phyloP scores from a whole-genome alignment of 345 rosid species.

The Capsella bursapastoris region DNA sequence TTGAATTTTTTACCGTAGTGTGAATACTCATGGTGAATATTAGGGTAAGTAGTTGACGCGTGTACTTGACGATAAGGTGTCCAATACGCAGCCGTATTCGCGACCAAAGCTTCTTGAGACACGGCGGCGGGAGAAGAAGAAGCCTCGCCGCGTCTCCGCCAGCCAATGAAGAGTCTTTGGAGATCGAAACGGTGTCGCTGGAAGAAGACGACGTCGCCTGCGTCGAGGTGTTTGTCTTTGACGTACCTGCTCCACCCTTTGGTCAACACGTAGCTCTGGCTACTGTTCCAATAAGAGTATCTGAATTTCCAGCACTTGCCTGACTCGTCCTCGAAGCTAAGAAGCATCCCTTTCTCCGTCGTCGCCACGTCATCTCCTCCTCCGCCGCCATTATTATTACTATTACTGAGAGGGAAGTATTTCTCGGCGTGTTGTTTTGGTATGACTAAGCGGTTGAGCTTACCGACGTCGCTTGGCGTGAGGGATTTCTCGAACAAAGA shows the following conservation, averaged over 20 bases:
- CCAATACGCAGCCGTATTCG: conserved; percentile 38
- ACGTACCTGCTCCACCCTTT: conserved; percentile 96
- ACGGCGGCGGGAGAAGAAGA: conserved; percentile 26
- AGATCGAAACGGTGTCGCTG: conserved; percentile 57
- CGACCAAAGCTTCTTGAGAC: conserved; percentile 25
- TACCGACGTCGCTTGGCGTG: conserved; percentile 94
- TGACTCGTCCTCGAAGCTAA: conserved; percentile 83
- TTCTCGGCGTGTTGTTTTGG: conserved; percentile 94
- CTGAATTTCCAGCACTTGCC: conserved; percentile 84
- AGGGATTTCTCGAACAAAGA: conserved; percentile 80
- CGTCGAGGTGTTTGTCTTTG: conserved; percentile 78
- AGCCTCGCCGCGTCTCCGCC: conserved; percentile 57
- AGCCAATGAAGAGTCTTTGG: conserved; percentile 69
- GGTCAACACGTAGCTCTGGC: conserved; percentile 89
- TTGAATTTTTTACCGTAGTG: conserved; percentile 64
- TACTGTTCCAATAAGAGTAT: conserved; percentile 82
- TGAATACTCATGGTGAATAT: conserved; percentile 57
- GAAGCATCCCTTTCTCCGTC: conserved; percentile 54
- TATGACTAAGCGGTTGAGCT: conserved; percentile 88
- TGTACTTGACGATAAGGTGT: conserved; percentile 48
- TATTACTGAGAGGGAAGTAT: conserved; percentile 64
- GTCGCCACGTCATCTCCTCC: conserved; percentile 29
- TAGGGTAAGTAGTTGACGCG: conserved; percentile 45
- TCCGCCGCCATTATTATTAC: conserved; percentile 35
- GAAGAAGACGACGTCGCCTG: conserved; percentile 77